These are phyloP conservation scores for Neoboletus subvelutipes DNA, from an alignment of 768 basidiomycete genomes.

Conservation along the genomic window DNA sequence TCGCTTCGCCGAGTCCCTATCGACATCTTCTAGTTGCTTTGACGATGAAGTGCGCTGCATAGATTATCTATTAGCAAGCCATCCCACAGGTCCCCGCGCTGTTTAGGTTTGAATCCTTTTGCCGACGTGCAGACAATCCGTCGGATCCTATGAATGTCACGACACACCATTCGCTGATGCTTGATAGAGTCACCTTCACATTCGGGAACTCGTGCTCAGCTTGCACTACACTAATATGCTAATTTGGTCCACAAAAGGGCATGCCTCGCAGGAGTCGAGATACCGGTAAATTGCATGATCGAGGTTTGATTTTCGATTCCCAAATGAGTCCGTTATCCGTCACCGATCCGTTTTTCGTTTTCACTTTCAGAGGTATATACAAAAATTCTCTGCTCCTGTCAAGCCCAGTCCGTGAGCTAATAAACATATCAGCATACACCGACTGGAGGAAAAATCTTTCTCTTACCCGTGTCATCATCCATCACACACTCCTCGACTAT, in stretches of 20 bases:
- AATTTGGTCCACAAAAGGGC: neutral
- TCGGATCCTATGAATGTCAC: neutral
- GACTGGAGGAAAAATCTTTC: neutral
- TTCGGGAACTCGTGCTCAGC: neutral
- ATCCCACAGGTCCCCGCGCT: neutral
- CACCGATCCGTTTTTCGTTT: neutral
- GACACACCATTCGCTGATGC: neutral
- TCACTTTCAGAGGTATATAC: neutral
- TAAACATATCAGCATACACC: neutral
- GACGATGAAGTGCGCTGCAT: neutral
- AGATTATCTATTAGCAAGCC: neutral
- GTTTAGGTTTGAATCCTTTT: neutral
- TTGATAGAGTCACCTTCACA: neutral
- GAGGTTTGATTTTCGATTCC: constrained; percentile 15
- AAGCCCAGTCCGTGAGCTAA: constrained; percentile 1
- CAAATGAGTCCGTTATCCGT: constrained; percentile 8
- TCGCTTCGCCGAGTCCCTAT: neutral
- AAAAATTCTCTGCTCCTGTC: constrained; percentile 3
- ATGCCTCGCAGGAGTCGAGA: neutral
- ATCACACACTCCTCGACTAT: constrained; percentile 2
- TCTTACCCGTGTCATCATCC: neutral
- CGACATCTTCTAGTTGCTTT: no score
- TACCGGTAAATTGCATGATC: constrained; percentile 11
- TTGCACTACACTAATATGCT: neutral
- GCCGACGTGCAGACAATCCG: neutral